phyloP scores from a whole-genome alignment of 768 basidiomycete species.

The Pholiota conissans region DNA sequence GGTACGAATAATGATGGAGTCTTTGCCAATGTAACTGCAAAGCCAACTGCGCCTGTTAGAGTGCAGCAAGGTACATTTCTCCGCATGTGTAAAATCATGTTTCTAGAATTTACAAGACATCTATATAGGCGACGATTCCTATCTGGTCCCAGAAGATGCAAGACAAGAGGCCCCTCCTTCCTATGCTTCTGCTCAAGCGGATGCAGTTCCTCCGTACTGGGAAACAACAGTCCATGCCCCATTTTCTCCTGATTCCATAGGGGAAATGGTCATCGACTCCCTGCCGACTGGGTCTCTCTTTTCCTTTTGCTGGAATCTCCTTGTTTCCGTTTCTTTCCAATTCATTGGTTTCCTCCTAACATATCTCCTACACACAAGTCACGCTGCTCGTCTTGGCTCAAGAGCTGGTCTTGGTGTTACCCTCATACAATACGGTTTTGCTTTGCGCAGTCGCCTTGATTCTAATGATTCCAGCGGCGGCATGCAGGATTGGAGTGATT shows the following conservation, averaged over 20 bases:
- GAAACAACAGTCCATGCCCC: conserved; percentile 97
- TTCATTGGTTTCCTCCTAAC: conserved; percentile 93
- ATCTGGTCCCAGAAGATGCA: conserved; percentile 78
- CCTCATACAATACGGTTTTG: conserved; percentile 93
- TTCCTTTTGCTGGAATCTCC: conserved; percentile 88
- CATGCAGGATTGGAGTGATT: conserved; percentile 28
- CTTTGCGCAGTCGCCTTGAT: conserved; percentile 59
- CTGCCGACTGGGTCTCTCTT: conserved; percentile 83
- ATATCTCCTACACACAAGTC: conserved; percentile 90
- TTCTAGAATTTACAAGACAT: too few species aligned
- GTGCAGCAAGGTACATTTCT: conserved; percentile 56
- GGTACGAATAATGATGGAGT: conserved; percentile 86
- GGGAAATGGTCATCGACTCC: conserved; percentile 88
- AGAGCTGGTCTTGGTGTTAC: conserved; percentile 96
- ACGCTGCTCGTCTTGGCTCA: conserved; percentile 90
- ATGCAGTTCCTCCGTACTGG: conserved; percentile 98
- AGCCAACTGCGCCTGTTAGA: conserved; percentile 61
- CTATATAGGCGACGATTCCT: conserved; percentile 63
- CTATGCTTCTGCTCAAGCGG: conserved; percentile 88
- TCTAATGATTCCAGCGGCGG: conserved; percentile 32
- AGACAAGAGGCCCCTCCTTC: conserved; percentile 88
- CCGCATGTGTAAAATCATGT: too few species aligned
- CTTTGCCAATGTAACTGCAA: conserved; percentile 93
- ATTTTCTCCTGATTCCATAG: conserved; percentile 56
- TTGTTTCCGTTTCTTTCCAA: conserved; percentile 96